These are phyloP conservation scores for Penicillium sp. DNA, from an alignment of 2,329 filamentous ascomycete species.

Conservation along the genomic window DNA sequence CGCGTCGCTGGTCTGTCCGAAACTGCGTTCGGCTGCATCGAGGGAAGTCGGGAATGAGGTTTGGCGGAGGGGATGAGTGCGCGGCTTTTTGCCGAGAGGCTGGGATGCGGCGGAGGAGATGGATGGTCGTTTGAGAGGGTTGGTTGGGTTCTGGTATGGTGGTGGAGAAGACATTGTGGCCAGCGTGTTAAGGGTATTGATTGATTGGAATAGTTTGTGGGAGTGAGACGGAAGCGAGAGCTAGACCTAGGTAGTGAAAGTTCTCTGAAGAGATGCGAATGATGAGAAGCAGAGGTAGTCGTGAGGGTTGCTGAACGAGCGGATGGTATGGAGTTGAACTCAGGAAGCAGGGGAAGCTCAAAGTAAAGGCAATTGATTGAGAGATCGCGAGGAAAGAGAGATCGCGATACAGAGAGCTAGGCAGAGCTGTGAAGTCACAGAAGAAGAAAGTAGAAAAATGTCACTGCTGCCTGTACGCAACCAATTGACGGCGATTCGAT, in stretches of 20 bases:
- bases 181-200: not conserved
- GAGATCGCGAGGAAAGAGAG: too few relatives aligned
- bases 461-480: not conserved
- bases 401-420: not conserved
- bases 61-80: constrained; percentile 45
- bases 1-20: constrained; percentile 34
- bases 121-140: constrained; percentile 40
- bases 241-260: too few relatives aligned
- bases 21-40: constrained; percentile 28
- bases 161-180: constrained; percentile 39
- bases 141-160: constrained; percentile 24
- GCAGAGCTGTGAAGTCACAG: not conserved
- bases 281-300: not conserved
- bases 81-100: constrained; percentile 28
- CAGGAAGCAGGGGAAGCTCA: not conserved
- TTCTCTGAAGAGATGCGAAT: too few relatives aligned
- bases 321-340: not conserved
- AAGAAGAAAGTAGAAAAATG: not conserved
- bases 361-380: not conserved
- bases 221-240: too few relatives aligned
- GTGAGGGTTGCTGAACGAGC: not conserved
- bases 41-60: constrained; percentile 41
- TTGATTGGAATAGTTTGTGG: not conserved
- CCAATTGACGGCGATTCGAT: not conserved
- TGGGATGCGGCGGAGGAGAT: constrained; percentile 36